Evolutionary conservation across 495 filamentous ascomycete species (phyloP).

Genomic region (Aspergillus kassunensis): DNA sequence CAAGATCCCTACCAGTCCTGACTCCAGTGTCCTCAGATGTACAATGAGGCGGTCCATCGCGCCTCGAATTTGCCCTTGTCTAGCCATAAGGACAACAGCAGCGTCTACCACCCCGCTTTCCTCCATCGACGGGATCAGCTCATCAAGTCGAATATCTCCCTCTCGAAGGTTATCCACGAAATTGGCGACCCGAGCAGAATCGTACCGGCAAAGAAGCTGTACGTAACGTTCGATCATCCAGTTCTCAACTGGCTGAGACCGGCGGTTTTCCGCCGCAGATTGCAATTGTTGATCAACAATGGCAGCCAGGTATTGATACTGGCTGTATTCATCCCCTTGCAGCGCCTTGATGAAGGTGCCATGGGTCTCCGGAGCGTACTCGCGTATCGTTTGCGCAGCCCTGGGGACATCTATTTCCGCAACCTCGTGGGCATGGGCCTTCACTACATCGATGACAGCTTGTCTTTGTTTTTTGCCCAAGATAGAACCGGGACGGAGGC

Average conservation of each 20-base stretch:
- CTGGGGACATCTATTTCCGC: conserved; percentile 62
- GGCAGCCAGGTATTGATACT: conserved; percentile 74
- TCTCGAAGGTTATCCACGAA: conserved; percentile 78
- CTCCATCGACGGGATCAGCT: conserved; percentile 83
- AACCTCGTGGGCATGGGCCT: conserved; percentile 62
- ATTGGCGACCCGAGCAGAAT: conserved; percentile 75
- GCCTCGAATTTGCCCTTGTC: conserved; percentile 78
- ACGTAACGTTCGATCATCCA: conserved; percentile 81
- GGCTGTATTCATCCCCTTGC: conserved; percentile 55
- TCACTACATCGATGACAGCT: conserved; percentile 70
- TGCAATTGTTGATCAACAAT: conserved; percentile 70
- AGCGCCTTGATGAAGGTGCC: conserved; percentile 61
- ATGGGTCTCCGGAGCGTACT: conserved; percentile 68
- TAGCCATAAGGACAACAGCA: conserved; percentile 83
- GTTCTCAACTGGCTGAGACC: conserved; percentile 28
- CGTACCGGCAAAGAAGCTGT: conserved; percentile 80
- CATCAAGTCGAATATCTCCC: conserved; percentile 74
- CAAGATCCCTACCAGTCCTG: conserved; percentile 70
- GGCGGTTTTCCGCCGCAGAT: conserved; percentile 31
- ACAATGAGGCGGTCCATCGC: conserved; percentile 80
- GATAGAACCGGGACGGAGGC: conserved; percentile 65
- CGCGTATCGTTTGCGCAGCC: conserved; percentile 66
- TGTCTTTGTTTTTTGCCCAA: conserved; percentile 70
- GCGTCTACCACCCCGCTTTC: conserved; percentile 87
- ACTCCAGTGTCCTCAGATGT: conserved; percentile 74